A percentile compares a stretch with the other conserved stretches of the same genome.
phyloP scores from a whole-genome alignment of 192 early-diverging fungal genomes.

The Obelidium mucronatum region DNA sequence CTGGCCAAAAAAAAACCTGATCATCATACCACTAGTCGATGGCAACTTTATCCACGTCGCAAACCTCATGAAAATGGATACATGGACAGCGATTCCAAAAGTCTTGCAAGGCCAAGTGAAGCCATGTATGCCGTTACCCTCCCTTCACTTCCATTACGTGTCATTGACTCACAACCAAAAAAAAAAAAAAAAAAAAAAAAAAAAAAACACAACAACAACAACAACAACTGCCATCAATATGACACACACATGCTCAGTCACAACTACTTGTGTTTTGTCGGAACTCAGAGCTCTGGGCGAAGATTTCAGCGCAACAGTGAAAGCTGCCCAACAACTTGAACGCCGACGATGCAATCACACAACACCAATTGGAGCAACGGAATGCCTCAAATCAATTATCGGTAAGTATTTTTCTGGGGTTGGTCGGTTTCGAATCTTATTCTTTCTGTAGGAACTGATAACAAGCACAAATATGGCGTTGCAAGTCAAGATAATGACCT shows the following conservation, averaged over 20 bases:
- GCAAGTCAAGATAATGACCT: constrained; percentile 81
- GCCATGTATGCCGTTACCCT: constrained; percentile 66
- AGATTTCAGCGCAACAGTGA: constrained; percentile 64
- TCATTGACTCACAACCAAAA: too few relatives aligned
- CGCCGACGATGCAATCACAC: constrained; percentile 81
- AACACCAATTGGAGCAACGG: constrained; percentile 62
- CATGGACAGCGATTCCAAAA: constrained; percentile 67
- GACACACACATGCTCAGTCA: constrained; percentile 47
- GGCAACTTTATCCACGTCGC: constrained; percentile 81
- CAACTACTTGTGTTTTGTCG: constrained; percentile 78
- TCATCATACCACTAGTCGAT: constrained; percentile 64
- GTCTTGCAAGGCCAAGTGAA: constrained; percentile 71
- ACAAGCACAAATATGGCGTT: constrained; percentile 86
- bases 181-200: too few relatives aligned
- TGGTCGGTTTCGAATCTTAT: background rate
- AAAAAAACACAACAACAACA: too few relatives aligned
- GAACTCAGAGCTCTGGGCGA: constrained; percentile 74
- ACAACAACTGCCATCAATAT: constrained; percentile 22
- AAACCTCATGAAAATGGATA: constrained; percentile 66
- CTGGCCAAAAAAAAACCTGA: constrained; percentile 9
- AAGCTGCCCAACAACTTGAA: constrained; percentile 75
- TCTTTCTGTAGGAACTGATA: constrained; percentile 52
- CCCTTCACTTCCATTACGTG: too few relatives aligned
- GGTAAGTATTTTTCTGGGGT: background rate
- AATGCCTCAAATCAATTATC: constrained; percentile 82